phyloP scores from a whole-genome alignment of 495 filamentous ascomycete genomes.

The Lophiostoma macrostomum region DNA sequence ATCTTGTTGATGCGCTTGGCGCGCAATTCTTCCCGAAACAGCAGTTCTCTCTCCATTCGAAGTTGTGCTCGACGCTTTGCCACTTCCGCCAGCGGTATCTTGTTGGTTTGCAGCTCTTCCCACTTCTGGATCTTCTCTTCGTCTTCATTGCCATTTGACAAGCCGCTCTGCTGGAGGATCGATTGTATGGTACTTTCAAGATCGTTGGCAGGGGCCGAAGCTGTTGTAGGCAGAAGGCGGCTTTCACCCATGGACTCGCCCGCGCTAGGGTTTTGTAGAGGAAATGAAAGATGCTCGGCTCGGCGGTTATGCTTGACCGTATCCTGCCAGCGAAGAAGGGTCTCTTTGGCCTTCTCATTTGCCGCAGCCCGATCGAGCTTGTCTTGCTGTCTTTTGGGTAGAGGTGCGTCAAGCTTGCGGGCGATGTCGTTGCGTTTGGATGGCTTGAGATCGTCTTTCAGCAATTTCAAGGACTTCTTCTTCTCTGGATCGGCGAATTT shows the following conservation, averaged over 20 bases:
- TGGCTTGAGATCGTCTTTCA: slow-evolving; percentile 52
- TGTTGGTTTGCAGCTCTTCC: slow-evolving; percentile 66
- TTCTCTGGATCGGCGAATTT: slow-evolving; percentile 70
- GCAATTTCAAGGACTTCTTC: slow-evolving; percentile 74
- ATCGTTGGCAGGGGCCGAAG: slow-evolving; percentile 65
- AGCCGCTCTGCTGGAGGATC: slow-evolving; percentile 84
- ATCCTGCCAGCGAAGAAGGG: slow-evolving; percentile 83
- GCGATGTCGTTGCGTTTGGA: slow-evolving; percentile 52
- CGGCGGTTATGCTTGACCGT: slow-evolving; percentile 91
- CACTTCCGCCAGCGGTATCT: slow-evolving; percentile 66
- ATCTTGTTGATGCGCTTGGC: slow-evolving; percentile 96
- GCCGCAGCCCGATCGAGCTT: slow-evolving; percentile 78
- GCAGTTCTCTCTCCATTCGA: slow-evolving; percentile 73
- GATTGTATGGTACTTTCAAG: slow-evolving; percentile 79
- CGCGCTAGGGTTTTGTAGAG: slow-evolving; percentile 68
- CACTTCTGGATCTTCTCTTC: slow-evolving; percentile 65
- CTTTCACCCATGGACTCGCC: slow-evolving; percentile 47
- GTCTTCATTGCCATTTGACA: slow-evolving; percentile 60
- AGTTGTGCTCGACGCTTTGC: slow-evolving; percentile 71
- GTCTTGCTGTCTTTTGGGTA: slow-evolving; percentile 88
- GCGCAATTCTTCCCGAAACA: slow-evolving; percentile 86
- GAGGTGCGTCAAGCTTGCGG: slow-evolving; percentile 77
- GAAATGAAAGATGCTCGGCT: slow-evolving; percentile 90
- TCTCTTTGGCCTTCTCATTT: slow-evolving; percentile 87
- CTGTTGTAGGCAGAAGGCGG: slow-evolving; percentile 54